phyloP scores from a whole-genome alignment of 1,284 basidiomycete species.

The Malassezia obtusa region DNA sequence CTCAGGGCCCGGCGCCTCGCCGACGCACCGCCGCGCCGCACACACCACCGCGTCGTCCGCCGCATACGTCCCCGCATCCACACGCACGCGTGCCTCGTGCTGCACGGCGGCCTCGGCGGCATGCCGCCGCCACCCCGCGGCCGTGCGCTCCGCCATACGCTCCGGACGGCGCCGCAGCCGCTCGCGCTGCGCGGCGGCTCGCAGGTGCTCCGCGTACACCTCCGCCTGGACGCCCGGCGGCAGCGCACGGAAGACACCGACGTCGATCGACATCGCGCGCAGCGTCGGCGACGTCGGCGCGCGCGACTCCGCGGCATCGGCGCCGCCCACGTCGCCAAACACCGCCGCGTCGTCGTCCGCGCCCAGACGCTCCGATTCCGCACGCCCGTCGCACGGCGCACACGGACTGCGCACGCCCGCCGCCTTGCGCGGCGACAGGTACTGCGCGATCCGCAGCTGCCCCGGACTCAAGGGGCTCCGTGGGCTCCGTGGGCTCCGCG shows the following conservation, averaged over 20 bases:
- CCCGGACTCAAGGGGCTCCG: background rate
- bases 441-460: background rate
- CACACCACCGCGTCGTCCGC: conserved; percentile 15
- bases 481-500: background rate
- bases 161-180: conserved; percentile 16
- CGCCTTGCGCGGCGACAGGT: background rate
- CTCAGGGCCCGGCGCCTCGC: background rate
- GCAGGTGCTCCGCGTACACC: conserved; percentile 17
- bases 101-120: conserved; percentile 21
- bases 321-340: background rate
- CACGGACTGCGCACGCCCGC: background rate
- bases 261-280: conserved; percentile 23
- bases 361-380: too few relatives aligned
- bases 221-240: conserved; percentile 33
- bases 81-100: conserved; percentile 11
- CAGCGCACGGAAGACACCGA: conserved; percentile 32
- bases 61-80: conserved; percentile 6
- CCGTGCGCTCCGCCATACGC: conserved; percentile 15
- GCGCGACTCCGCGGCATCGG: background rate
- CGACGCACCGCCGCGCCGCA: background rate
- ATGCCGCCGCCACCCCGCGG: conserved; percentile 20
- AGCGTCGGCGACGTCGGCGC: background rate
- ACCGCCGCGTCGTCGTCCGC: background rate
- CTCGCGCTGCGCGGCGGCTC: conserved; percentile 17
- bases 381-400: too few relatives aligned